Evolutionary conservation across 495 filamentous ascomycete genomes (phyloP), one percentile per base, ranked within the genome.

Genomic region (Aspergillus egyptiacus): DNA sequence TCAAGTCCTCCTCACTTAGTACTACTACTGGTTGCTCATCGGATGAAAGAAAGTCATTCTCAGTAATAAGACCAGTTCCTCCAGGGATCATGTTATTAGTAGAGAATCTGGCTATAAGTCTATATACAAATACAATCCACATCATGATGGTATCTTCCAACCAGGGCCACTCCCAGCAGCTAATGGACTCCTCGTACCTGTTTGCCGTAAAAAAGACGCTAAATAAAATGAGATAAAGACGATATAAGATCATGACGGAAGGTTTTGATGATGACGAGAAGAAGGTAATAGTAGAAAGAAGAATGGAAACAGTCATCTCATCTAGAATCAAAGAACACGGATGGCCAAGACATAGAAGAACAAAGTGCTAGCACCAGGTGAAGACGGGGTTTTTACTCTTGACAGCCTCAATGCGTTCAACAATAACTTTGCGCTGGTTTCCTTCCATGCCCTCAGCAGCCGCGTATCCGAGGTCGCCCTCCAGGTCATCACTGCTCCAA

Each of bases 381-480:
- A 98, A 98, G 11, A 98, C 88, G 13, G 93, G 93, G 64, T 94
- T 93, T 66, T 84, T 87, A 65, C 81, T 85, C 73, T 96, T 97
- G 24, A 98, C 91, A 39, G 89, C 85, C 72, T 97, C 93, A 44
- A 98, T 62, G 57, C 93, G 72, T 72, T 98, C 93, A 31, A 97
- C 91, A 74, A 97, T 97, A 32, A 98, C 94, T 67, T 90, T 91
- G 50, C 89, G 78, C 64, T 84, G 80, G 46, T 86, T 85, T 2
- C 87, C 86, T 63, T 96, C 89, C 84, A 90, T 87, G n/a, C 83
- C 94, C 63, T 87, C 86, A 1, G 90, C 91, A 9, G 87, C 94
- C 7, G 90, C 89, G 66, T 95, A 97, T 5, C 93, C 93, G 19
- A 98, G 69, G 66, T 98, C 93, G 0, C 91, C 91, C 55, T 95